phyloP scores from a whole-genome alignment of 2,329 filamentous ascomycete genomes.

The Xylogone sp. region DNA sequence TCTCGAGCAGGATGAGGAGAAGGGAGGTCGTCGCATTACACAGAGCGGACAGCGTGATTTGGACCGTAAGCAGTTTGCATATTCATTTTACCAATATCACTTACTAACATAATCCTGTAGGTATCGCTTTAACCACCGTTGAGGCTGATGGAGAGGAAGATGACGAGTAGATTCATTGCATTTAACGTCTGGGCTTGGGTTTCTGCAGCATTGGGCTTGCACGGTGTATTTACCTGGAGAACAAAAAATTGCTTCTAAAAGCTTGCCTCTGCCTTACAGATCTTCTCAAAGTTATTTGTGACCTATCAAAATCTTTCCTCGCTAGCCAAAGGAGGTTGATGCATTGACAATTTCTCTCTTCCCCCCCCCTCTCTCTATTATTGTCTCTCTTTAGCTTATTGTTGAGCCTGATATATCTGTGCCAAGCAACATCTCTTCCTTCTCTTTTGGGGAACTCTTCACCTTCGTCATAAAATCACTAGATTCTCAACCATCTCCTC shows the following conservation, averaged over 20 bases:
- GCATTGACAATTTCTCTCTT: no score
- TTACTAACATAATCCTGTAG: constrained; percentile 26
- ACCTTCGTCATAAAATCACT: no score
- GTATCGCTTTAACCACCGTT: constrained; percentile 77
- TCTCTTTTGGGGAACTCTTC: no score
- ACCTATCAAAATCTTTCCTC: no score
- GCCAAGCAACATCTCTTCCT: no score
- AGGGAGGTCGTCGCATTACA: constrained; percentile 97
- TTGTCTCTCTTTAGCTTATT: no score
- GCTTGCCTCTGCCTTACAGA: no score
- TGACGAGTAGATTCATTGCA: constrained; percentile 51
- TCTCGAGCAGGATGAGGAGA: constrained; percentile 95
- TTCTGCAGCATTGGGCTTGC: constrained; percentile 16
- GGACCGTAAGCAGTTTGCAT: constrained; percentile 60
- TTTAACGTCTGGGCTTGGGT: constrained; percentile 14
- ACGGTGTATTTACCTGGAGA: constrained; percentile 16
- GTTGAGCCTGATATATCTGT: no score
- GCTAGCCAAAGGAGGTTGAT: no score
- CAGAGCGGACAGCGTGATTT: constrained; percentile 98
- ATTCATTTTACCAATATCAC: neutral
- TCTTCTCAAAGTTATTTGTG: no score
- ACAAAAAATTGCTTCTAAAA: constrained; percentile 11
- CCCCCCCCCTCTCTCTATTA: no score
- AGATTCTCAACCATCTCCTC: no score
- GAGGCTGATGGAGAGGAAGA: constrained; percentile 71